Conservation (phyloP, 2,329 filamentous ascomycete genomes). For the Amphichorda felina region DNA sequence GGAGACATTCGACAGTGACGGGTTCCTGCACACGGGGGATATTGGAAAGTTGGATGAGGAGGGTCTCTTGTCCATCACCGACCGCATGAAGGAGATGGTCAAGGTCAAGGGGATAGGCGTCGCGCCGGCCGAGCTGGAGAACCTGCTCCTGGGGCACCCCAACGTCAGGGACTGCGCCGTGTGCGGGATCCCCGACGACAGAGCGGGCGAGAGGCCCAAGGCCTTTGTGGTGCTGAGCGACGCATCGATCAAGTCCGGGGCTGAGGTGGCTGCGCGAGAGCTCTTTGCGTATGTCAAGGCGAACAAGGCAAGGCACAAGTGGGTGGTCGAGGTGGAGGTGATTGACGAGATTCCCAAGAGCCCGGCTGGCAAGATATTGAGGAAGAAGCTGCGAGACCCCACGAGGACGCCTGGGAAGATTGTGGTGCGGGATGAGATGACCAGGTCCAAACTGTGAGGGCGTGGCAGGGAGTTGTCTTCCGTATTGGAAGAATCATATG, state of each 20-base stretch:
- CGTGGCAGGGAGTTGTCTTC: too few species aligned
- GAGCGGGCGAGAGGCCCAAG: constrained; percentile 43
- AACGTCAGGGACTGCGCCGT: constrained; percentile 46
- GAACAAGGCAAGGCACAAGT: constrained; percentile 43
- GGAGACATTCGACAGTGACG: constrained; percentile 40
- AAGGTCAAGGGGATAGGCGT: constrained; percentile 54
- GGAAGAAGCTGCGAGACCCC: constrained; percentile 33
- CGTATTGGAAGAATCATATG: too few species aligned
- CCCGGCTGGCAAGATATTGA: constrained; percentile 48
- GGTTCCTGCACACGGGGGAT: constrained; percentile 48
- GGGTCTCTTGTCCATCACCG: constrained; percentile 43
- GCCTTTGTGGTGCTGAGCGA: constrained; percentile 40
- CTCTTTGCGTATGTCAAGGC: constrained; percentile 37
- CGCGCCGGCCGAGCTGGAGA: constrained; percentile 52
- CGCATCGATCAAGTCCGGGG: constrained; percentile 7
- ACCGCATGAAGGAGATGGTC: constrained; percentile 57
- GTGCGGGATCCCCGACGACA: constrained; percentile 38
- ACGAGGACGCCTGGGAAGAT: constrained; percentile 1
- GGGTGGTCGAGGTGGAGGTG: constrained; percentile 38
- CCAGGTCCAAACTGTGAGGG: constrained; percentile 4
- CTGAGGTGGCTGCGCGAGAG: constrained; percentile 18
- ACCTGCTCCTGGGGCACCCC: constrained; percentile 43
- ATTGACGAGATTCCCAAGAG: constrained; percentile 46
- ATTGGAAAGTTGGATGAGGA: constrained; percentile 41
- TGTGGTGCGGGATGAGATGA: constrained; percentile 3